A percentile compares a stretch with the other conserved stretches of the same genome.
Conservation (phyloP, 345 rosid genomes). For the Hibiscus tridactylites region DNA sequence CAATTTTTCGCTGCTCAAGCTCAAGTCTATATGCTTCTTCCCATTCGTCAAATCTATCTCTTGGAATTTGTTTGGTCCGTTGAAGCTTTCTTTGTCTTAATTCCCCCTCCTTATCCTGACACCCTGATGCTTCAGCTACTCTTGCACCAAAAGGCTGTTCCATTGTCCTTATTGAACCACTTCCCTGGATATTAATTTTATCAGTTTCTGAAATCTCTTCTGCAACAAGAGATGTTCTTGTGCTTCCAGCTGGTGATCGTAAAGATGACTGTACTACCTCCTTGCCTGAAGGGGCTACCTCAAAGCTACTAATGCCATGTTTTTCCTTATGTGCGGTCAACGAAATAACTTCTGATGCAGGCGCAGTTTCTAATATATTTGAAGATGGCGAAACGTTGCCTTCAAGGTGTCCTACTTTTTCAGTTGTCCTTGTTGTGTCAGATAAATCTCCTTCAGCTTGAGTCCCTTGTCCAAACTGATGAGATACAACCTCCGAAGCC, state of each 20-base stretch:
- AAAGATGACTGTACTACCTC: constrained; percentile 27
- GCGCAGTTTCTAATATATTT: constrained; percentile 29
- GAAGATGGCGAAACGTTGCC: constrained; percentile 26
- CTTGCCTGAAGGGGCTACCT: constrained; percentile 22
- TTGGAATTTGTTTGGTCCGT: constrained; percentile 55
- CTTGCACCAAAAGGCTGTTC: constrained; percentile 35
- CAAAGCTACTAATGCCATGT: constrained; percentile 20
- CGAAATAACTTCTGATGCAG: constrained; percentile 27
- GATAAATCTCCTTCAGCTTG: constrained; percentile 31
- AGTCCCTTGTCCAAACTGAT: constrained; percentile 27
- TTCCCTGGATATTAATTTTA: constrained; percentile 24
- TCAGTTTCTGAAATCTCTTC: constrained; percentile 33
- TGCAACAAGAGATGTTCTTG: constrained; percentile 23
- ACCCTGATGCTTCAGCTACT: constrained; percentile 29
- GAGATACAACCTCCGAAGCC: constrained; percentile 31
- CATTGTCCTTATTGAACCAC: constrained; percentile 26
- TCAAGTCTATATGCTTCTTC: constrained; percentile 80
- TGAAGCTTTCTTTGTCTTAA: constrained; percentile 64
- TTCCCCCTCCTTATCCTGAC: constrained; percentile 25
- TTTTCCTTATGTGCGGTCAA: constrained; percentile 33
- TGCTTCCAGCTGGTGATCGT: constrained; percentile 30
- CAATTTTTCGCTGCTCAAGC: constrained; percentile 57
- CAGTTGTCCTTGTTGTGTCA: constrained; percentile 19
- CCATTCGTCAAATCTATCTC: constrained; percentile 90
- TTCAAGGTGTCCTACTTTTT: constrained; percentile 27